Percentiles rank a stretch among this genome's conserved stretches.
phyloP scores from a whole-genome alignment of 1,284 basidiomycete genomes.

The Phylloporus sp. region DNA sequence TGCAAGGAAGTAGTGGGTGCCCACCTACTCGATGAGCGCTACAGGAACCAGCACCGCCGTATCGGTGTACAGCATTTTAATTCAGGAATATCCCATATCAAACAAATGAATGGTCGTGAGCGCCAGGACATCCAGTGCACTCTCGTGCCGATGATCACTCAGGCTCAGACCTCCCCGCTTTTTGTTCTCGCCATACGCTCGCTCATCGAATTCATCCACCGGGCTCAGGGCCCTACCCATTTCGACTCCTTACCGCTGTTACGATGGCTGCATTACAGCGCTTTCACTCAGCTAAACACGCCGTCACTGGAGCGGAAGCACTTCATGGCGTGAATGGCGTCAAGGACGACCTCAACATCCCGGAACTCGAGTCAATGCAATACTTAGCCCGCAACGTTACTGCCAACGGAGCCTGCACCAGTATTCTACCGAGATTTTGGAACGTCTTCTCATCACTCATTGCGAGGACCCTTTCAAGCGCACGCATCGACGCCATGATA shows the following conservation, averaged over 20 bases:
- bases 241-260: not conserved
- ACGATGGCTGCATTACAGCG: constrained; percentile 5
- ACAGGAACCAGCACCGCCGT: too few species aligned
- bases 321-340: not conserved
- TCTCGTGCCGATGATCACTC: too few species aligned
- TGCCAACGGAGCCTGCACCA: constrained; percentile 1
- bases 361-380: constrained; percentile 10
- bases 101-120: too few species aligned
- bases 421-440: constrained; percentile 5
- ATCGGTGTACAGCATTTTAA: too few species aligned
- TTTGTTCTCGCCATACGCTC: not conserved
- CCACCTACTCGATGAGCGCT: too few species aligned
- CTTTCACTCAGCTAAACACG: constrained; percentile 4
- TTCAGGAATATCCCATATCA: too few species aligned
- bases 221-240: not conserved
- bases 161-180: too few species aligned
- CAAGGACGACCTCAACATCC: constrained; percentile 10
- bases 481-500: not conserved
- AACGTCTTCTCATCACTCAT: constrained; percentile 1
- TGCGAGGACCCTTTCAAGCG: constrained; percentile 3
- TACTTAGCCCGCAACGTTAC: not conserved
- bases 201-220: not conserved
- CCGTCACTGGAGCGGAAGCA: not conserved
- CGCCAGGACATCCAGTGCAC: too few species aligned
- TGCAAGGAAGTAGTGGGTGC: too few species aligned